Percentiles rank a stretch among this genome's conserved stretches.
These are phyloP conservation scores for Curvularia hawaiiensis DNA, from an alignment of 2,329 filamentous ascomycete genomes.

Conservation along the genomic window DNA sequence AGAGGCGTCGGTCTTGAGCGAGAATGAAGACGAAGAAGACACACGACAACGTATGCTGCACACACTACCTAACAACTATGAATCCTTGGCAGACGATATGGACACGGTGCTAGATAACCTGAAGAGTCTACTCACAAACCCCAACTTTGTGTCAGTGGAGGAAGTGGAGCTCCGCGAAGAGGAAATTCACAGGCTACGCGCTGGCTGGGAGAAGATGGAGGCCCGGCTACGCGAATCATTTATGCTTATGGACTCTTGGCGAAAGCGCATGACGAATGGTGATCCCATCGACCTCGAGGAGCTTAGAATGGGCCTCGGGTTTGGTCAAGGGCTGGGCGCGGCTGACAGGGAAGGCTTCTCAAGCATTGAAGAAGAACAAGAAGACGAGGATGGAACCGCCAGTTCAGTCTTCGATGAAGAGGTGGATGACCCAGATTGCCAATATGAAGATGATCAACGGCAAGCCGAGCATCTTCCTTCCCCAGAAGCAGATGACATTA, in stretches of 20 bases:
- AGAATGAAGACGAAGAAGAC: constrained; percentile 45
- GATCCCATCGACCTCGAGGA: constrained; percentile 68
- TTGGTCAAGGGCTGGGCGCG: constrained; percentile 57
- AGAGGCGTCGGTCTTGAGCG: constrained; percentile 33
- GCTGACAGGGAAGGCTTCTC: constrained; percentile 39
- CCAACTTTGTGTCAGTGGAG: constrained; percentile 93
- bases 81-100: constrained; percentile 73
- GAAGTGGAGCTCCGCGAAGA: constrained; percentile 93
- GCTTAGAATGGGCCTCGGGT: constrained; percentile 64
- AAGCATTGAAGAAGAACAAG: constrained; percentile 32
- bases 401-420: constrained; percentile 43
- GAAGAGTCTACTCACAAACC: constrained; percentile 84
- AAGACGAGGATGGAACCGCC: constrained; percentile 26
- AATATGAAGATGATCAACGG: constrained; percentile 2
- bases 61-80: constrained; percentile 64
- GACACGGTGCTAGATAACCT: constrained; percentile 80
- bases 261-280: constrained; percentile 74
- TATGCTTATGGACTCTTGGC: constrained; percentile 89
- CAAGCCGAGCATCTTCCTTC: constrained; percentile 25
- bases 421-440: constrained; percentile 25
- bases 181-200: constrained; percentile 81
- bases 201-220: constrained; percentile 95
- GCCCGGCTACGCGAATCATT: constrained; percentile 87
- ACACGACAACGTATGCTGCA: constrained; percentile 45
- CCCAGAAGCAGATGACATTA: constrained; percentile 27